A percentile compares a stretch with the other conserved stretches of the same genome.
Evolutionary conservation across 2,329 filamentous ascomycete species (phyloP).

Genomic region (Alternaria gansuensis): DNA sequence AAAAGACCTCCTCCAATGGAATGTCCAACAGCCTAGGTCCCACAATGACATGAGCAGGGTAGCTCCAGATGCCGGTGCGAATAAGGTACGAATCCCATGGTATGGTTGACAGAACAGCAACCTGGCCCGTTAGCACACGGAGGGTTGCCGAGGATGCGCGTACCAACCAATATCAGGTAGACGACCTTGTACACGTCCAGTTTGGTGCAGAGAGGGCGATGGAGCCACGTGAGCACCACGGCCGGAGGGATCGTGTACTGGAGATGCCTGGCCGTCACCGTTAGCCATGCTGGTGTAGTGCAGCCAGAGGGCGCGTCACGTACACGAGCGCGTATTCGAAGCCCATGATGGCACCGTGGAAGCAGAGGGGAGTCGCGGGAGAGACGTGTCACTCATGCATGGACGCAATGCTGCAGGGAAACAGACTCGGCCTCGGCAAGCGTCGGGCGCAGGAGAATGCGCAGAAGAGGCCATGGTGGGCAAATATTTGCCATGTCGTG

Average conservation of each 20-base stretch:
- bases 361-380: slow-evolving; percentile 19
- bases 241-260: slow-evolving; percentile 74
- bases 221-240: slow-evolving; percentile 65
- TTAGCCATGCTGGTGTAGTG: slow-evolving; percentile 22
- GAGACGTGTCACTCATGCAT: slow-evolving; percentile 24
- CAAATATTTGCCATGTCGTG: slow-evolving; percentile 8
- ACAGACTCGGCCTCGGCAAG: slow-evolving; percentile 31
- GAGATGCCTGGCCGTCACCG: slow-evolving; percentile 61
- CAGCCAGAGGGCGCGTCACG: slow-evolving; percentile 42
- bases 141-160: slow-evolving; percentile 5
- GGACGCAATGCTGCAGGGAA: slow-evolving; percentile 27
- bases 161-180: slow-evolving; percentile 64
- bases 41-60: slow-evolving; percentile 70
- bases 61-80: slow-evolving; percentile 73
- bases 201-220: slow-evolving; percentile 68
- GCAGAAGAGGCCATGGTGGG: slow-evolving; percentile 18
- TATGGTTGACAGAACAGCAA: slow-evolving; percentile 73
- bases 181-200: slow-evolving; percentile 70
- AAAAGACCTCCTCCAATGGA: slow-evolving; percentile 76
- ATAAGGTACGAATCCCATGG: slow-evolving; percentile 83
- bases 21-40: slow-evolving; percentile 71
- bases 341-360: slow-evolving; percentile 57
- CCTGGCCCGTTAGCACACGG: slow-evolving; percentile 49
- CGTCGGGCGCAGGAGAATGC: slow-evolving; percentile 23
- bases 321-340: slow-evolving; percentile 71